phyloP scores from a whole-genome alignment of 2,329 filamentous ascomycete species.

The Aschersonia sp. region DNA sequence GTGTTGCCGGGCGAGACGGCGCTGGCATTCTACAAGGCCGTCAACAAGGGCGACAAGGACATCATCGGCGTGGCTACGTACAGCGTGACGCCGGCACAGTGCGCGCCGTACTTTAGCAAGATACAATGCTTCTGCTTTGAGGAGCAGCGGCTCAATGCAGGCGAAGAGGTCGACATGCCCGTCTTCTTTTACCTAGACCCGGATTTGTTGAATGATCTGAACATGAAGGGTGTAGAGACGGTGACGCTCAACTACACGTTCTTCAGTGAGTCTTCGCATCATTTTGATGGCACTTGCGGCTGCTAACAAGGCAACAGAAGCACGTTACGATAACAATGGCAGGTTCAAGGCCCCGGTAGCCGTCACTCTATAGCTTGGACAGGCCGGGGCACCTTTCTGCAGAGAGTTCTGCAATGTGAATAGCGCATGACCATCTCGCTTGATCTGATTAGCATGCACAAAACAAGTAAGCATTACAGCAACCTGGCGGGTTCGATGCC shows the following conservation, averaged over 20 bases:
- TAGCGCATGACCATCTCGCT: too few relatives aligned
- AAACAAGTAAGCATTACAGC: too few relatives aligned
- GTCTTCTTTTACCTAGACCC: slow-evolving; percentile 99
- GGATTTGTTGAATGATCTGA: slow-evolving; percentile 80
- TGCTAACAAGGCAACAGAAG: slow-evolving; percentile 16
- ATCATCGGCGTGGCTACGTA: slow-evolving; percentile 98
- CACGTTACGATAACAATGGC: slow-evolving; percentile 31
- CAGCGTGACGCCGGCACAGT: slow-evolving; percentile 88
- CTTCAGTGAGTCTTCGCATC: slow-evolving; percentile 57
- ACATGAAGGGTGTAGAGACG: slow-evolving; percentile 87
- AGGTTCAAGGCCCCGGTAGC: slow-evolving; percentile 23
- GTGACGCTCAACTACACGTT: slow-evolving; percentile 96
- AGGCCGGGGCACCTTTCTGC: too few relatives aligned
- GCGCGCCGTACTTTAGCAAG: slow-evolving; percentile 96
- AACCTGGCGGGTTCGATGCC: too few relatives aligned
- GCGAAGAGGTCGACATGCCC: slow-evolving; percentile 97
- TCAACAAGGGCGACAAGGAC: slow-evolving; percentile 77
- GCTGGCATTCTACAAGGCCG: slow-evolving; percentile 93
- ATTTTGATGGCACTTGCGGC: neutral
- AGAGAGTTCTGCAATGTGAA: too few relatives aligned
- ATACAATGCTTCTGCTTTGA: slow-evolving; percentile 99
- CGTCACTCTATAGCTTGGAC: slow-evolving; percentile 2
- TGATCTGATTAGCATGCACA: too few relatives aligned
- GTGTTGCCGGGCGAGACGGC: slow-evolving; percentile 94
- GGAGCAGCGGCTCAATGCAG: slow-evolving; percentile 83